Evolutionary conservation across 2,329 filamentous ascomycete genomes (phyloP).

Genomic region (Ilyonectria sp.): DNA sequence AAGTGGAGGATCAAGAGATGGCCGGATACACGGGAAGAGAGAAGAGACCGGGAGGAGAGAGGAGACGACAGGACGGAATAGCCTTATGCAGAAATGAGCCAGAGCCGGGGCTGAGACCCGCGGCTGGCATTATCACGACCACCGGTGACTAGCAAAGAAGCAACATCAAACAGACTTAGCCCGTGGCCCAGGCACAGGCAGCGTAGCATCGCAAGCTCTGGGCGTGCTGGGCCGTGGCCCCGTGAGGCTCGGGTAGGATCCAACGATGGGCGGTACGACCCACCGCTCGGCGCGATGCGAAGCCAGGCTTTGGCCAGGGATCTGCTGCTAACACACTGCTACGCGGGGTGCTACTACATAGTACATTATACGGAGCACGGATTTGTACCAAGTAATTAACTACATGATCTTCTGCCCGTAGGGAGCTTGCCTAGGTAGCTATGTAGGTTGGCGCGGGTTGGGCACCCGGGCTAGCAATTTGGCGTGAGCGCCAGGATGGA

Average conservation of each 20-base stretch:
- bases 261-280: not conserved
- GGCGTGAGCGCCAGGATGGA: constrained; percentile 4
- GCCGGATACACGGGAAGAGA: constrained; percentile 1
- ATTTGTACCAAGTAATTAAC: too few relatives aligned
- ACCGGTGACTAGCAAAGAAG: constrained; percentile 35
- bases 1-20: constrained; percentile 1
- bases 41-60: constrained; percentile 4
- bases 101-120: constrained; percentile 42
- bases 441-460: not conserved
- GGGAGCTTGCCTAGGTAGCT: too few relatives aligned
- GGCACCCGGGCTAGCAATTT: constrained; percentile 11
- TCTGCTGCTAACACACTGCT: too few relatives aligned
- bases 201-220: constrained; percentile 26
- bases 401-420: too few relatives aligned
- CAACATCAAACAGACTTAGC: constrained; percentile 44
- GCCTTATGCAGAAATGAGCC: constrained; percentile 44
- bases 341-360: not conserved
- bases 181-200: constrained; percentile 31
- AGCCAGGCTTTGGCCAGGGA: not conserved
- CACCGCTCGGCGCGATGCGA: not conserved
- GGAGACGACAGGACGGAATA: constrained; percentile 28
- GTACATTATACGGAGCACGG: too few relatives aligned
- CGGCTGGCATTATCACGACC: constrained; percentile 47
- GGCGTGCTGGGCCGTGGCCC: constrained; percentile 8
- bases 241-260: constrained; percentile 1